These are phyloP conservation scores for Fomitopsis pinicola DNA, from an alignment of 1,284 basidiomycete genomes.

Conservation along the genomic window DNA sequence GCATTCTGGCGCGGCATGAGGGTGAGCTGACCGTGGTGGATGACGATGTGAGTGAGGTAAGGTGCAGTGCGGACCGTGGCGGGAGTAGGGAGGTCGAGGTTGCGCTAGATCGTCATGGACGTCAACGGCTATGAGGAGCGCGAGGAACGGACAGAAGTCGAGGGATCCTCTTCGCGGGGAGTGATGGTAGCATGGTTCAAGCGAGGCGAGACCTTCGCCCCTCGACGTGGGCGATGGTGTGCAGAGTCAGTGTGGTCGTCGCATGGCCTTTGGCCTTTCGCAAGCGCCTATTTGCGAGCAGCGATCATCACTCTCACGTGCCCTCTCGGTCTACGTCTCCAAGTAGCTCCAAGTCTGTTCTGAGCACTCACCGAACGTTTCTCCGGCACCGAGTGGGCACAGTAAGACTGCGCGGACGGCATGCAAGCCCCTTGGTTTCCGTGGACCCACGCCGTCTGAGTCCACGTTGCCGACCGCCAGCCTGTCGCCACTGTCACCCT, in stretches of 20 bases:
- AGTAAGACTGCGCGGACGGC: slow-evolving; percentile 9
- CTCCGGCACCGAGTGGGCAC: slow-evolving; percentile 6
- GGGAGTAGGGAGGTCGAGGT: slow-evolving; percentile 8
- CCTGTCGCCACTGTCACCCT: slow-evolving; percentile 5
- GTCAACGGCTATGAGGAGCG: slow-evolving; percentile 13
- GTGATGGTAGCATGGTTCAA: not conserved
- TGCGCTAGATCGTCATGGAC: not conserved
- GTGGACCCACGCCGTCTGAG: slow-evolving; percentile 24
- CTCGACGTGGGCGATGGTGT: not conserved
- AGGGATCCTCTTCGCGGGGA: slow-evolving; percentile 1
- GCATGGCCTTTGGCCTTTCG: no score
- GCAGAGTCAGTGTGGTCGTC: not conserved
- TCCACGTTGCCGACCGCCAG: slow-evolving; percentile 12
- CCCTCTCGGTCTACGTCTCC: no score
- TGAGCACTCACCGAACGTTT: no score
- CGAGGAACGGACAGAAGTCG: slow-evolving; percentile 12
- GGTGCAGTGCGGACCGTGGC: slow-evolving; percentile 45
- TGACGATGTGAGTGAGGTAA: slow-evolving; percentile 53
- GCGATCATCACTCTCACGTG: no score
- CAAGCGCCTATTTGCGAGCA: no score
- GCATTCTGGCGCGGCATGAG: slow-evolving; percentile 49
- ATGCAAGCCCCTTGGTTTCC: slow-evolving; percentile 23
- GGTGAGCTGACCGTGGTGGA: slow-evolving; percentile 49
- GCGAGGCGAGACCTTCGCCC: not conserved
- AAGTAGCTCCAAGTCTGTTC: no score